A percentile compares a stretch with the other conserved stretches of the same genome.
Evolutionary conservation across 2,329 filamentous ascomycete genomes (phyloP).

Genomic region (Monascus ruber): DNA sequence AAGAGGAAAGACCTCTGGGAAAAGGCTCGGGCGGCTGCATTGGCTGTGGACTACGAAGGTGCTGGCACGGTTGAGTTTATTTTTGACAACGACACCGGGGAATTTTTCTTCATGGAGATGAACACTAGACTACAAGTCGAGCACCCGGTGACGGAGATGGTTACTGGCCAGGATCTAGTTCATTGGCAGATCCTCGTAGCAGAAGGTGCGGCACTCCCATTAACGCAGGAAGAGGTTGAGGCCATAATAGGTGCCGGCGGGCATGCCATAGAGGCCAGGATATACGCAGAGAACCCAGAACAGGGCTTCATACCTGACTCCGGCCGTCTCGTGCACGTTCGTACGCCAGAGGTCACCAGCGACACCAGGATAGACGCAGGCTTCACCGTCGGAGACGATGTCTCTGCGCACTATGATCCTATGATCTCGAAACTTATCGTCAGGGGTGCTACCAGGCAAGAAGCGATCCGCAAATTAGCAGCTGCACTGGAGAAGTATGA

Average conservation of each 20-base stretch:
- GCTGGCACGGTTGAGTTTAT: constrained; percentile 60
- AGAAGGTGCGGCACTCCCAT: constrained; percentile 54
- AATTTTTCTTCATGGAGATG: constrained; percentile 64
- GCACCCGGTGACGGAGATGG: constrained; percentile 82
- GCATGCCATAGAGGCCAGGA: constrained; percentile 86
- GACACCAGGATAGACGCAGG: constrained; percentile 87
- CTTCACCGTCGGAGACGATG: constrained; percentile 80
- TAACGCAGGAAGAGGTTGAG: constrained; percentile 55
- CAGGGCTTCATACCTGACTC: constrained; percentile 91
- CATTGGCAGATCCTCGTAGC: constrained; percentile 92
- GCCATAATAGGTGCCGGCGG: constrained; percentile 62
- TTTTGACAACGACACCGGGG: constrained; percentile 54
- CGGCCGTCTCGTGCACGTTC: constrained; percentile 71
- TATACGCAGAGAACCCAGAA: constrained; percentile 91
- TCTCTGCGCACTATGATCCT: constrained; percentile 91
- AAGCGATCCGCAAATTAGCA: constrained; percentile 71
- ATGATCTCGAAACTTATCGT: constrained; percentile 99
- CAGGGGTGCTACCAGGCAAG: constrained; percentile 62
- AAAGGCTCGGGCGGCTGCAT: constrained; percentile 51
- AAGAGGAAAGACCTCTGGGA: constrained; percentile 55
- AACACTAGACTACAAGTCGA: constrained; percentile 85
- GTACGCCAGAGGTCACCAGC: constrained; percentile 55
- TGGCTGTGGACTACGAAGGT: constrained; percentile 54
- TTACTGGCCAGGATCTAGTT: constrained; percentile 68
- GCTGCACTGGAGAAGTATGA: constrained; percentile 79